Percentiles rank a stretch among this genome's conserved stretches.
These are phyloP conservation scores for Cicer yamashitae DNA, from an alignment of 306 rosid genomes.

Conservation along the genomic window DNA sequence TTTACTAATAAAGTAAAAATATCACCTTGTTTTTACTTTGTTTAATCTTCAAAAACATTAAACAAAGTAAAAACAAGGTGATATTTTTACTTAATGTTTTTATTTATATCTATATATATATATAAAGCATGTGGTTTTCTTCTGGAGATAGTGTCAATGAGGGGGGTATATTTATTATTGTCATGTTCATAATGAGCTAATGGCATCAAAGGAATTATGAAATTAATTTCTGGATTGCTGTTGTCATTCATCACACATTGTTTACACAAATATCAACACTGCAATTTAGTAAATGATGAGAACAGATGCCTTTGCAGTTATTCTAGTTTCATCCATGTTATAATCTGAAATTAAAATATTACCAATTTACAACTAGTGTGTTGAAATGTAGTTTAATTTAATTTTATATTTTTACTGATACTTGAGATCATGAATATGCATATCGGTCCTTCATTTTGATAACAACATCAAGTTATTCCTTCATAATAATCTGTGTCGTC, in stretches of 20 bases:
- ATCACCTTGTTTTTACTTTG: background rate
- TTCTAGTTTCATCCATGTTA: constrained; percentile 21
- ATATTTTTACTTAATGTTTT: too few relatives aligned
- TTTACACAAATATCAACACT: background rate
- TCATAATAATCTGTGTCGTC: background rate
- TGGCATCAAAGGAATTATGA: background rate
- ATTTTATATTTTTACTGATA: too few relatives aligned
- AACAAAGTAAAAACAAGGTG: too few relatives aligned
- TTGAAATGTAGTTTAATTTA: background rate
- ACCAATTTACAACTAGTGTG: constrained; percentile 13
- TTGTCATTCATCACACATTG: background rate
- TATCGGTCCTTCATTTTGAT: constrained; percentile 3
- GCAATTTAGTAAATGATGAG: background rate
- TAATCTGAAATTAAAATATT: constrained; percentile 2
- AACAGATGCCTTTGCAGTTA: background rate
- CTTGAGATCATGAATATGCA: too few relatives aligned
- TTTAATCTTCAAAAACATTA: too few relatives aligned
- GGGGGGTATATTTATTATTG: background rate
- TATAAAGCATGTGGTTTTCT: background rate
- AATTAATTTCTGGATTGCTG: background rate
- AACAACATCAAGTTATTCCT: background rate
- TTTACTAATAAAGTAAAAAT: background rate
- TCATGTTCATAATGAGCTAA: background rate
- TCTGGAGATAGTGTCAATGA: constrained; percentile 17
- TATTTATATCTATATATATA: background rate